Evolutionary conservation across 2,329 filamentous ascomycete genomes (phyloP), one percentile per base, ranked within the genome.

Genomic region (Decorospora gaudefroyi): DNA sequence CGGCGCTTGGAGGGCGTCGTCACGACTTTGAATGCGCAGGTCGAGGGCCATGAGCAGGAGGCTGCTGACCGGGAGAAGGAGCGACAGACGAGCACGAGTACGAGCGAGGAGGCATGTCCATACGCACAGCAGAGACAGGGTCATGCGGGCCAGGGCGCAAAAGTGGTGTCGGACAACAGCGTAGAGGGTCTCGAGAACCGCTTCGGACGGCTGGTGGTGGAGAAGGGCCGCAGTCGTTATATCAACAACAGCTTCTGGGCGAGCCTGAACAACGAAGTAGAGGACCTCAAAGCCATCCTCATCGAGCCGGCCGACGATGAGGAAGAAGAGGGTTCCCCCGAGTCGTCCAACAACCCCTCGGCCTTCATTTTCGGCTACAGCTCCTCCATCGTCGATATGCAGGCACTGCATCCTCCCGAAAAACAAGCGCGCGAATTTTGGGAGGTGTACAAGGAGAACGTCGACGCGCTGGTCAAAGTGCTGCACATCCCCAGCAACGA

Each of bases 221-320:
- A 86, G 50, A 85, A 90, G 42, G 84, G 84, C 26, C 82, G 81
- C 46, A 84, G 82, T 42, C 76, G 85, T 63, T 91, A 90, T 64
- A 82, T 91, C 55, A 88, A 85, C 71, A 88, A 83, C 65, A 85
- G 81, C 5, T 88, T 90, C 60, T 90, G 86, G 86, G 82, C 85
- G 13, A 87, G 81, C 50, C 76, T 91, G 37, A 87, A 84, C 47
- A 87, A 89, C 39, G 86, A 90, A 76, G 84, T 85, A 69, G 80
- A 83, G 62, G 81, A 85, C 58, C 72, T 85, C 55, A 81, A 81
- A 55, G 76, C 81, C 50, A 79, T 84, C 11, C 71, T 85, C 3
- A 83, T 83, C 3, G 83, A 87, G 15, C 75, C 78, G 2, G 78
- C 76, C 21, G 79, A 81, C 17, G 80, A 83, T 18, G 84, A 86